phyloP scores from a whole-genome alignment of 306 rosid genomes.

The Castanea mollissima region DNA sequence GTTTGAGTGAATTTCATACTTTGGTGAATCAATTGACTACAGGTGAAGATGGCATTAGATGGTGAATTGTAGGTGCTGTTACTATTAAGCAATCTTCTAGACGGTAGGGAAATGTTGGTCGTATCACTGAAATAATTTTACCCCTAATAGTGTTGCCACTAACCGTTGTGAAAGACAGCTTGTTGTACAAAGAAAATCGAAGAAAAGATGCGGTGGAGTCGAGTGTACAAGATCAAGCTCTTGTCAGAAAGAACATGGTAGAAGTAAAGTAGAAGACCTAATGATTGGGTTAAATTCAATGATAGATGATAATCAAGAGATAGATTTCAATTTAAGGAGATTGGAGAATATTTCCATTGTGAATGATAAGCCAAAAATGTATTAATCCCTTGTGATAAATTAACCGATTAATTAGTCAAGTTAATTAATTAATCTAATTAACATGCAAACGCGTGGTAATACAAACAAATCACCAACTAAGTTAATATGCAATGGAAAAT shows the following conservation, averaged over 20 bases:
- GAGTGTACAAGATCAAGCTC: not conserved
- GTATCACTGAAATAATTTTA: not conserved
- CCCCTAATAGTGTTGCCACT: not conserved
- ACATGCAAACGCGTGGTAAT: too few relatives aligned
- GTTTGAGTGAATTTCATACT: conserved; percentile 1
- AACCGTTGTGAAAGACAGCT: not conserved
- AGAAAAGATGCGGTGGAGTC: not conserved
- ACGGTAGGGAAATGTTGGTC: not conserved
- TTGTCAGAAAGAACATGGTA: not conserved
- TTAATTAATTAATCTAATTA: too few relatives aligned
- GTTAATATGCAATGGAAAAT: too few relatives aligned
- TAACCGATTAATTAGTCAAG: too few relatives aligned
- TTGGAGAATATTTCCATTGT: too few relatives aligned
- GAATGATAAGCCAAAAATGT: too few relatives aligned
- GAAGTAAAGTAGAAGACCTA: too few relatives aligned
- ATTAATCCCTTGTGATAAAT: too few relatives aligned
- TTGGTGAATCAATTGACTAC: not conserved
- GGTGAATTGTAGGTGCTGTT: not conserved
- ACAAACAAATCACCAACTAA: too few relatives aligned
- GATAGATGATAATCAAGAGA: too few relatives aligned
- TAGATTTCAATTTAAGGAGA: too few relatives aligned
- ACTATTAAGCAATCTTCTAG: not conserved
- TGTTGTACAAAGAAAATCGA: not conserved
- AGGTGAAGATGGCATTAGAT: not conserved
- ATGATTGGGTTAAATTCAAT: too few relatives aligned